Evolutionary conservation across 768 basidiomycete genomes (phyloP), one percentile per base, ranked within the genome.

Genomic region (Lactarius psammicola): DNA sequence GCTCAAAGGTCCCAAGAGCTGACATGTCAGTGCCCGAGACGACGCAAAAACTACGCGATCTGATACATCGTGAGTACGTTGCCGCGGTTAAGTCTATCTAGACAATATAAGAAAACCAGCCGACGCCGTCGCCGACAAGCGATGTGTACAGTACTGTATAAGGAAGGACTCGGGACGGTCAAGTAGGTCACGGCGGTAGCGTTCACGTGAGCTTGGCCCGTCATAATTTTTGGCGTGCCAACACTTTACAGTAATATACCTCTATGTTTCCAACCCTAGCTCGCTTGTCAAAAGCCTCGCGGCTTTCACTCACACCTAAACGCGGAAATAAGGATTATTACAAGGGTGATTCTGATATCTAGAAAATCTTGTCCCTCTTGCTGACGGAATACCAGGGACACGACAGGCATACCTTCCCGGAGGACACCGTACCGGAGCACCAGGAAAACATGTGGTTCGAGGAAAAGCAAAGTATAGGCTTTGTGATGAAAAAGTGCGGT

Each of bases 321-420:
- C 79, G 87, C 56, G 96, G 85, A 18, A 97, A 97, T 79, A 98
- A 98, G 73, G 94, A 99, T 74, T 98, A 82, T 75, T 98, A 97
- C 82, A 98, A 98, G 77, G 96, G 96, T 90, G 8, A n/a, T 77
- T 28, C 4, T 18, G 10, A 49, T 30, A 6, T 23, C 65, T 20
- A n/a, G 28, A 34, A 38, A 7, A 17, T 9, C 20, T 59, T 20
- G 46, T 62, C 33, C 6, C 31, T 30, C 30, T 40, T 15, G 18
- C 55, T 63, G 31, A 56, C 54, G 53, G 15, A 13, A 33, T 26
- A 15, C 26, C 70, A 94, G 93, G 94, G 42, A 95, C 88, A 26
- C 79, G 94, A 44, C 93, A 94, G 74, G 89, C 94, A 0, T 82
- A 80, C 64, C 85, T 94, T 33, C 92, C 92, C 9, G 92, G 92